phyloP scores from a whole-genome alignment of 208 protist species.

The Leishmania guyanensis region DNA sequence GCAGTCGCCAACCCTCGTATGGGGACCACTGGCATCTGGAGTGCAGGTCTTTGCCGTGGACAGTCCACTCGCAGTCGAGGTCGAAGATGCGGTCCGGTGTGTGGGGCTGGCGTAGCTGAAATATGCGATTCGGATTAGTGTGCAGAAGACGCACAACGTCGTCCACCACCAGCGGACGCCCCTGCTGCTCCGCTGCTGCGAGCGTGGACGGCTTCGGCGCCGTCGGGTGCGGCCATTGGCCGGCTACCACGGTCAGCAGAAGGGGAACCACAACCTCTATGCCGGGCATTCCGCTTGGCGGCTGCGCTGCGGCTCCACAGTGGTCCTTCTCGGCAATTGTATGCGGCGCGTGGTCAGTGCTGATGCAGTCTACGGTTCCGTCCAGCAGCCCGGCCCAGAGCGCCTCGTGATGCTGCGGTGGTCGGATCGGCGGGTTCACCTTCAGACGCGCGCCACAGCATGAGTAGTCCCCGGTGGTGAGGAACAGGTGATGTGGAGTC shows the following conservation, averaged over 20 bases:
- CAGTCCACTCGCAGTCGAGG: slow-evolving; percentile 48
- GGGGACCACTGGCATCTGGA: slow-evolving; percentile 89
- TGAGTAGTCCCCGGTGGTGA: slow-evolving; percentile 78
- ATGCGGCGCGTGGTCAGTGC: slow-evolving; percentile 95
- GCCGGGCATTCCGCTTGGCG: slow-evolving; percentile 93
- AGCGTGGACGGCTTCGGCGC: slow-evolving; percentile 54
- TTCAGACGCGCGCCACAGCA: slow-evolving; percentile 77
- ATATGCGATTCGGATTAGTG: slow-evolving; percentile 81
- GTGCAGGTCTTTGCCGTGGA: slow-evolving; percentile 62
- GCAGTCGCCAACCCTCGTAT: slow-evolving; percentile 76
- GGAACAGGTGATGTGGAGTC: slow-evolving; percentile 91
- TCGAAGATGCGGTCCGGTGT: slow-evolving; percentile 50
- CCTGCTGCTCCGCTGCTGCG: slow-evolving; percentile 17
- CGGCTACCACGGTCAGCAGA: slow-evolving; percentile 81
- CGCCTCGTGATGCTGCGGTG: slow-evolving; percentile 70
- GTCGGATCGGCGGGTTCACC: slow-evolving; percentile 89
- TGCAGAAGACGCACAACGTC: slow-evolving; percentile 76
- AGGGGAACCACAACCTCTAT: slow-evolving; percentile 92
- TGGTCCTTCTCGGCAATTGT: slow-evolving; percentile 85
- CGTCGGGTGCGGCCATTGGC: slow-evolving; percentile 74
- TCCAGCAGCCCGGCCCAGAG: slow-evolving; percentile 90
- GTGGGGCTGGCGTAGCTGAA: slow-evolving; percentile 42
- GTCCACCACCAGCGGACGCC: slow-evolving; percentile 36
- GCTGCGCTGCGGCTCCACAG: slow-evolving; percentile 24
- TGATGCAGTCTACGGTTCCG: slow-evolving; percentile 93